phyloP scores from a whole-genome alignment of 768 basidiomycete species.

The Boletus coccyginus region DNA sequence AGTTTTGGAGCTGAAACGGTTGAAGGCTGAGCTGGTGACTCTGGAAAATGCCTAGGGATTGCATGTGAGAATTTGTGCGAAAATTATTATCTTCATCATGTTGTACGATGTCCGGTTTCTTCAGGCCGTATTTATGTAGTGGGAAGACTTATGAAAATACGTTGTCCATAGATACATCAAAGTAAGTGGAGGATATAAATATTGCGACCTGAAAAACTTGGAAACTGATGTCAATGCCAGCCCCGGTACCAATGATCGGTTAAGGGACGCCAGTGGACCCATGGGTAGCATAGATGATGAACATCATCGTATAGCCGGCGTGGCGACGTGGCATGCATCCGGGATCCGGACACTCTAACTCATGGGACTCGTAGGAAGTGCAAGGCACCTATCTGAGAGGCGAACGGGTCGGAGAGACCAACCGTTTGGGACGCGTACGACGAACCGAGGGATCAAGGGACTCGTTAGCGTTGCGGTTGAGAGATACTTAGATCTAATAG shows the following conservation, averaged over 20 bases:
- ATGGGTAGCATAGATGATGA: neutral
- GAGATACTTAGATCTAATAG: too few relatives aligned
- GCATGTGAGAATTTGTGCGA: neutral
- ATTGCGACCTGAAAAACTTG: neutral
- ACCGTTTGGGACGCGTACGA: too few relatives aligned
- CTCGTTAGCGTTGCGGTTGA: too few relatives aligned
- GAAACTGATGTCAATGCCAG: neutral
- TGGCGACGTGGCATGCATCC: neutral
- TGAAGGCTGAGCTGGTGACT: slow-evolving; percentile 55
- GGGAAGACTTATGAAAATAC: too few relatives aligned
- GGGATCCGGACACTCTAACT: neutral
- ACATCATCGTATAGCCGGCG: neutral
- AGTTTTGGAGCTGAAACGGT: slow-evolving; percentile 59
- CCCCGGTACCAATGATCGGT: neutral
- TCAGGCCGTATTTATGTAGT: neutral
- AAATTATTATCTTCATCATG: neutral
- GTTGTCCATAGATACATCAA: neutral
- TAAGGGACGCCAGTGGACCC: neutral
- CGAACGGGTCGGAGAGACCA: too few relatives aligned
- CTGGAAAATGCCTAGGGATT: slow-evolving; percentile 14
- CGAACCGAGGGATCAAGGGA: too few relatives aligned
- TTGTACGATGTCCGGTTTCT: neutral
- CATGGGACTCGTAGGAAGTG: neutral
- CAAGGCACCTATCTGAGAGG: neutral
- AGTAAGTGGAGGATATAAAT: neutral